A percentile compares a stretch with the other conserved stretches of the same genome.
Conservation (phyloP, 2,329 filamentous ascomycete species). For the Colletotrichum filicis region DNA sequence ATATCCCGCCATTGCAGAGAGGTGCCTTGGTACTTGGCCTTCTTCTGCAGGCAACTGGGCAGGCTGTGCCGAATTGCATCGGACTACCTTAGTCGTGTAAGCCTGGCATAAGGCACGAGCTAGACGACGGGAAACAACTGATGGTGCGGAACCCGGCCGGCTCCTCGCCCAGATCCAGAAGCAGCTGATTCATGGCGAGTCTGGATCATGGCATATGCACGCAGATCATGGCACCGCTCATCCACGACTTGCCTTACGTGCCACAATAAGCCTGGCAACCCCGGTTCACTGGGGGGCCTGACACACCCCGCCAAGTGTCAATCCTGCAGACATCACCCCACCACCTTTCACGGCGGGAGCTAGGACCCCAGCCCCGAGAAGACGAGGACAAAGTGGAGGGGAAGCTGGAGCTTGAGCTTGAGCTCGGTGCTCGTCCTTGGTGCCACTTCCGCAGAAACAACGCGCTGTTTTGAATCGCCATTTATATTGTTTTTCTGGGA, state of each 20-base stretch:
- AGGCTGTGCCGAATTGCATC: neutral
- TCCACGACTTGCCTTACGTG: neutral
- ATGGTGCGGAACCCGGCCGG: constrained; percentile 15
- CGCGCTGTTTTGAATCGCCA: neutral
- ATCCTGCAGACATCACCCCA: constrained; percentile 35
- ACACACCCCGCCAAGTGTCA: constrained; percentile 25
- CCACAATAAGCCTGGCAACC: constrained; percentile 1
- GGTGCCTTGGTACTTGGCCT: neutral
- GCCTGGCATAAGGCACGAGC: neutral
- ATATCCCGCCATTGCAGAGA: neutral
- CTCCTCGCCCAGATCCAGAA: constrained; percentile 21
- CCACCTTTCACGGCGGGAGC: constrained; percentile 16
- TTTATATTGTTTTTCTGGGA: neutral
- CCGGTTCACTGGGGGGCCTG: constrained; percentile 1
- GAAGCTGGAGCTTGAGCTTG: constrained; percentile 6
- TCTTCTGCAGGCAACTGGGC: neutral
- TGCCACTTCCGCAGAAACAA: neutral
- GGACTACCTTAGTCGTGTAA: neutral
- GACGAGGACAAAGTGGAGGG: neutral
- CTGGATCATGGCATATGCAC: constrained; percentile 13
- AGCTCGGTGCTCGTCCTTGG: neutral
- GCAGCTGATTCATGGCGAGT: constrained; percentile 22
- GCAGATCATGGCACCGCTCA: neutral
- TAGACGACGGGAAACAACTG: neutral
- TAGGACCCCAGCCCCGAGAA: constrained; percentile 24